Evolutionary conservation across 331 rosid genomes (phyloP), one percentile per base, ranked within the genome.

Genomic region (Phaseolus coccineus): DNA sequence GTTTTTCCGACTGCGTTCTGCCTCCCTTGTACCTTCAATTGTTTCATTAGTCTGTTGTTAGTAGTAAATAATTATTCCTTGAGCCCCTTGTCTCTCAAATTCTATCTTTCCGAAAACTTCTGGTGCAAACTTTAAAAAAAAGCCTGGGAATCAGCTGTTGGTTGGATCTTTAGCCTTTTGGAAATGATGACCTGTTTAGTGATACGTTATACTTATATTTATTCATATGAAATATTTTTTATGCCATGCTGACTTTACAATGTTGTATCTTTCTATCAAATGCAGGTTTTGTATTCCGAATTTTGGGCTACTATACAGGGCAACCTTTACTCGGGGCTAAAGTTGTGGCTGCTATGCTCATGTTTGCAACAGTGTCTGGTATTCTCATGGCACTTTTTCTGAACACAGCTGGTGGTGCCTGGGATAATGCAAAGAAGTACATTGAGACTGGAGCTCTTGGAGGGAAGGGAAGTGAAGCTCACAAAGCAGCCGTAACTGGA

Each of bases 371-470:
- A n/a, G 98, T 96, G 65, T 88, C 96, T 1, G 98, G 99, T 74
- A 96, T 96, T 87, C 96, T 96, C 53, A 93, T 96, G 99, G 98
- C 98, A 63, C 99, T 96, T 71, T 96, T 96, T 84, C 90, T 96
- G 83, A 96, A 93, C 90, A 96, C 99, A 44, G 88, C 97, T 31
- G 98, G 99, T 33, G 99, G 99, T 81, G 99, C 99, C 31, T 96
- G 98, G 99, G 99, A 96, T 88, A 96, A 96, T 56, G 99, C 99
- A 52, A 93, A 96, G 89, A 96, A 96, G 83, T 96, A 93, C 86
- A 96, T 96, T 12, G 99, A 96, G 84, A 96, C 97, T 0, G 99
- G 99, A 71, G 98, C 87, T 74, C 98, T 93, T 8, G 98, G 99
- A 81, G 99, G 99, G 82, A 96, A 96, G 86, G 98, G 99, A 78